Conservation (phyloP, 768 basidiomycete genomes). For the Baorangia bicolor region DNA sequence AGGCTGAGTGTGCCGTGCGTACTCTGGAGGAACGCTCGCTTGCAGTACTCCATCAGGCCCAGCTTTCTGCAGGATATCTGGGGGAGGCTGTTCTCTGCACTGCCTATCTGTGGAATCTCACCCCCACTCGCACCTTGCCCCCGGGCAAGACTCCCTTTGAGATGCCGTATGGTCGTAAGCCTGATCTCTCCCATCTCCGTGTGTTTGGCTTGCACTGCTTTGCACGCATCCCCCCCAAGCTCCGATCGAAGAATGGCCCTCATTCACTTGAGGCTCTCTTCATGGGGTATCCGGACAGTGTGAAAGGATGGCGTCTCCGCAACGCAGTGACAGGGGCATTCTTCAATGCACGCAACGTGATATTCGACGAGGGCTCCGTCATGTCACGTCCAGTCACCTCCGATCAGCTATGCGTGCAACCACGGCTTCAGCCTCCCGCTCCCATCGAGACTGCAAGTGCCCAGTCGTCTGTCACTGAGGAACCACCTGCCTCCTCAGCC, state of each 20-base stretch:
- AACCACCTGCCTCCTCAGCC: no score
- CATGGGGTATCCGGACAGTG: neutral
- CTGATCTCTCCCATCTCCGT: neutral
- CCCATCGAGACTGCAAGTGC: no score
- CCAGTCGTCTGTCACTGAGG: no score
- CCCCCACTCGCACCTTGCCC: neutral
- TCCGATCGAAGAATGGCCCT: neutral
- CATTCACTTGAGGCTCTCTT: neutral
- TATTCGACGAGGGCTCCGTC: neutral
- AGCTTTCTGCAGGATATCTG: neutral
- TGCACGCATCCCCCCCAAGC: neutral
- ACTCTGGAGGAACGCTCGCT: neutral
- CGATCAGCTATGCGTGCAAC: no score
- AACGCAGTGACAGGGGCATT: neutral
- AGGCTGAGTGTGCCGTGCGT: conserved; percentile 24
- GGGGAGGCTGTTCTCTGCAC: conserved; percentile 5
- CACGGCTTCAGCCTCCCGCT: no score
- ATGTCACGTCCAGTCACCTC: no score
- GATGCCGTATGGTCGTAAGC: neutral
- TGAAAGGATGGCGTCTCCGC: neutral
- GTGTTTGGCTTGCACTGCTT: neutral
- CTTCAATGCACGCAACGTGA: neutral
- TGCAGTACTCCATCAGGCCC: neutral
- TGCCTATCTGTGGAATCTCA: neutral
- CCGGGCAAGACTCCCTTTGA: neutral